Evolutionary conservation across 73 alveolate species (phyloP).

Genomic region (Tetrahymena thermophila): DNA sequence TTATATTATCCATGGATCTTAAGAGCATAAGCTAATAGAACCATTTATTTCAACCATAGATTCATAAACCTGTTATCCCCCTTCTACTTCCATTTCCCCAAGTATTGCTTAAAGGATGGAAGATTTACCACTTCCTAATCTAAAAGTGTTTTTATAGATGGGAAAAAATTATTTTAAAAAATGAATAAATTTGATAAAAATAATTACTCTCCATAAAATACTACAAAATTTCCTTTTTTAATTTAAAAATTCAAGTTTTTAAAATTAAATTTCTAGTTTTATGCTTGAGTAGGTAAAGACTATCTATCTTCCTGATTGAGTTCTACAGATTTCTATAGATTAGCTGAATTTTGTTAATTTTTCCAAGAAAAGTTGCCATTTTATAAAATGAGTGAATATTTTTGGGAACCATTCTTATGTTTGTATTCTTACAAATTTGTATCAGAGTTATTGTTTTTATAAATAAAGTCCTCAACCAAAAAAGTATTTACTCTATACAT

Average conservation of each 20-base stretch:
- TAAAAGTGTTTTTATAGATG: background rate
- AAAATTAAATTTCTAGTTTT: background rate
- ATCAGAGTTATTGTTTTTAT: background rate
- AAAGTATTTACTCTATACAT: background rate
- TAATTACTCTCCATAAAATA: background rate
- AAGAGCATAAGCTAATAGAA: slow-evolving; percentile 12
- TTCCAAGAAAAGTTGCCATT: background rate
- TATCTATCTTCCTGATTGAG: background rate
- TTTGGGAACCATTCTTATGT: background rate
- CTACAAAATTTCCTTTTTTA: background rate
- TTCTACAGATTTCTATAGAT: background rate
- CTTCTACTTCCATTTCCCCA: slow-evolving; percentile 11
- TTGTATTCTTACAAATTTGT: background rate
- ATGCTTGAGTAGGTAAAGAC: background rate
- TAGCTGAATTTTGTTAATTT: background rate
- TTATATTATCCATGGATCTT: slow-evolving; percentile 78
- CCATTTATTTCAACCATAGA: background rate
- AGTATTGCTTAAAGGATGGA: slow-evolving; percentile 4
- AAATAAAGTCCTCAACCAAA: background rate
- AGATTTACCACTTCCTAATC: background rate
- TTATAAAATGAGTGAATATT: background rate
- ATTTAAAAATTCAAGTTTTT: background rate
- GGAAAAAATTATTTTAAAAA: background rate
- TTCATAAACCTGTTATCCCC: background rate
- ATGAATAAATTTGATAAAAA: background rate